Evolutionary conservation across 345 rosid genomes (phyloP), one percentile per base, ranked within the genome.

Genomic region (Rubroshorea leprosula): DNA sequence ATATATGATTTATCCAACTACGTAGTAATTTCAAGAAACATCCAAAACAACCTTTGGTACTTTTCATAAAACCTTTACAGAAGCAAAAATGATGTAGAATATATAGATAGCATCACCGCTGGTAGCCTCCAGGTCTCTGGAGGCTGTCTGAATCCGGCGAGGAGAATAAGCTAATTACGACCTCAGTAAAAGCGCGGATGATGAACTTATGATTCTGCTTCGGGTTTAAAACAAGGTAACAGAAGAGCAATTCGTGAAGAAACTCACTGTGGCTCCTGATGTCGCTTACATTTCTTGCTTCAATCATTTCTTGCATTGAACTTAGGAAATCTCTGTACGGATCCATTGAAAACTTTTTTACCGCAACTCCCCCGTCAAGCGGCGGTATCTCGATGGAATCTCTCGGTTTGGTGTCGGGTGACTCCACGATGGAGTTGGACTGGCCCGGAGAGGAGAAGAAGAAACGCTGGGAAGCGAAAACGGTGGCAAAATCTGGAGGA

Each of bases 221-320:
- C 5, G 93, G 87, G 63, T 92, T 92, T 60, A 92, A 74, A 0
- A 70, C 57, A 25, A 92, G 82, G 56, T 89, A 92, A 67, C 97
- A 86, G 20, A 81, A 68, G 5, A 92, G 77, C 66, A 92, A 44
- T 55, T 92, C 88, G 9, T 88, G 82, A 53, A 88, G 76, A 62
- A 80, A 88, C 5, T 81, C 90, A 83, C 86, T 78, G 20, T 91
- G 73, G 12, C 47, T 68, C 56, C 46, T 69, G 55, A 72, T 78
- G 64, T 85, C 88, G 23, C 43, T 62, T 15, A 59, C 12, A 46
- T 74, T 76, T 66, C 89, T 80, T 3, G 96, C 89, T 65, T 86
- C 91, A 1, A 92, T 78, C 98, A 92, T 92, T 68, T 86, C 97
- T 50, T 69, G 77, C 97, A 89, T 92, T 47, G 97, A 92, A n/a